Conservation (phyloP, 2,329 filamentous ascomycete species). For the Talaromyces piceae region DNA sequence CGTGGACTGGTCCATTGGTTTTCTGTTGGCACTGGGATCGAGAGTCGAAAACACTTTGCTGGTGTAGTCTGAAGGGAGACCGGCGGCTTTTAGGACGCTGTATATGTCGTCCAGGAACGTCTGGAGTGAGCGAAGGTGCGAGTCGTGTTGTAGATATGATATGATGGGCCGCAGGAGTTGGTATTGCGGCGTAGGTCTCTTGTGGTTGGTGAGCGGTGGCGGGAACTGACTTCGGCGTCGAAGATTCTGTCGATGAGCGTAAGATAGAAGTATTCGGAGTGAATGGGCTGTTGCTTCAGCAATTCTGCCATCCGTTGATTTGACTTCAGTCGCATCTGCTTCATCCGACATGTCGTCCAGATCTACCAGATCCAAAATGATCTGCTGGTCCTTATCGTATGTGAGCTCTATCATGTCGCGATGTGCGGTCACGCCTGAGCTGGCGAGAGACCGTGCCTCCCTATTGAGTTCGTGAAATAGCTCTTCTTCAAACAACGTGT, state of each 20-base stretch:
- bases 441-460: conserved; percentile 66
- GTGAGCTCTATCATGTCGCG: conserved; percentile 52
- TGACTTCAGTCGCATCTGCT: conserved; percentile 15
- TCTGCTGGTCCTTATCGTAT: conserved; percentile 46
- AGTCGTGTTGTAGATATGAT: conserved; percentile 45
- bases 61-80: conserved; percentile 22
- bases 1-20: conserved; percentile 3
- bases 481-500: conserved; percentile 57
- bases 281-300: conserved; percentile 61
- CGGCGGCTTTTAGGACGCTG: conserved; percentile 25
- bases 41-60: conserved; percentile 21
- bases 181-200: conserved; percentile 44
- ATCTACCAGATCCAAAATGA: conserved; percentile 62
- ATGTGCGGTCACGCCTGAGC: conserved; percentile 61
- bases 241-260: conserved; percentile 69
- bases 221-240: conserved; percentile 58
- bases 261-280: conserved; percentile 67
- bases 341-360: conserved; percentile 39
- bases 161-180: conserved; percentile 54
- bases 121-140: conserved; percentile 27
- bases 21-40: not conserved
- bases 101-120: conserved; percentile 26
- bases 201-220: conserved; percentile 46
- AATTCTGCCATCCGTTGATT: conserved; percentile 31
- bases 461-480: conserved; percentile 82